Conservation (phyloP, 1,284 basidiomycete genomes). For the Peniophora sp. region DNA sequence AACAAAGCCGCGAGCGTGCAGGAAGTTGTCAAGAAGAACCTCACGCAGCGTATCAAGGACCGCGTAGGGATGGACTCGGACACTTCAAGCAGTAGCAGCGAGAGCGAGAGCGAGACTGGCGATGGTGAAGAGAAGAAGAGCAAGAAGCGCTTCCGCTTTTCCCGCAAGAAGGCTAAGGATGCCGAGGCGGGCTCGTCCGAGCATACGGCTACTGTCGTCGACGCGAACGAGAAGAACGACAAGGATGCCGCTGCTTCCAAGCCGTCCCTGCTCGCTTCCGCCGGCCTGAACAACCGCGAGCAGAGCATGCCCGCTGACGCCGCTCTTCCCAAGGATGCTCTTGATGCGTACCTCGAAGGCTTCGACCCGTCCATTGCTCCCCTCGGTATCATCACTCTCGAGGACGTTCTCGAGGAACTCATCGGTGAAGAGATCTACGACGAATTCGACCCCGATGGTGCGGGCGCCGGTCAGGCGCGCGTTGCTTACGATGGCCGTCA, state of each 20-base stretch:
- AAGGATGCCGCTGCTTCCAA: background rate
- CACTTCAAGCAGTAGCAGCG: constrained; percentile 28
- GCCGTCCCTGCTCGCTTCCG: background rate
- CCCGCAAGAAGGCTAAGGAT: constrained; percentile 22
- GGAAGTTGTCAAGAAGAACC: constrained; percentile 58
- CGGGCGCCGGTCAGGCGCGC: constrained; percentile 36
- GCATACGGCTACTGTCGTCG: constrained; percentile 5
- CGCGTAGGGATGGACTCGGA: constrained; percentile 55
- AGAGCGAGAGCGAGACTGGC: constrained; percentile 32
- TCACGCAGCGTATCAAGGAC: constrained; percentile 59
- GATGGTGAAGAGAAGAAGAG: constrained; percentile 23
- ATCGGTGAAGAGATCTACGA: constrained; percentile 90
- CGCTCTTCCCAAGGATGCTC: constrained; percentile 60
- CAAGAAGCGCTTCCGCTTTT: constrained; percentile 18
- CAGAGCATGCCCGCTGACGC: constrained; percentile 83
- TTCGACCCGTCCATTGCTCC: constrained; percentile 72
- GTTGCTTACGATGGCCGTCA: background rate
- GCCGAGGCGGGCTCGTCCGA: constrained; percentile 28
- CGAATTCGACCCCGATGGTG: constrained; percentile 73
- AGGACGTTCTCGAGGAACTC: constrained; percentile 88
- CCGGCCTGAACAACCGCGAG: constrained; percentile 27
- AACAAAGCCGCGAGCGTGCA: constrained; percentile 54
- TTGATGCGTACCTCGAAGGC: constrained; percentile 70
- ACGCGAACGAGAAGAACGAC: background rate
- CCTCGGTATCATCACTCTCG: constrained; percentile 87